Conservation (phyloP, 2,329 filamentous ascomycete genomes). For the Septoria linicola region DNA sequence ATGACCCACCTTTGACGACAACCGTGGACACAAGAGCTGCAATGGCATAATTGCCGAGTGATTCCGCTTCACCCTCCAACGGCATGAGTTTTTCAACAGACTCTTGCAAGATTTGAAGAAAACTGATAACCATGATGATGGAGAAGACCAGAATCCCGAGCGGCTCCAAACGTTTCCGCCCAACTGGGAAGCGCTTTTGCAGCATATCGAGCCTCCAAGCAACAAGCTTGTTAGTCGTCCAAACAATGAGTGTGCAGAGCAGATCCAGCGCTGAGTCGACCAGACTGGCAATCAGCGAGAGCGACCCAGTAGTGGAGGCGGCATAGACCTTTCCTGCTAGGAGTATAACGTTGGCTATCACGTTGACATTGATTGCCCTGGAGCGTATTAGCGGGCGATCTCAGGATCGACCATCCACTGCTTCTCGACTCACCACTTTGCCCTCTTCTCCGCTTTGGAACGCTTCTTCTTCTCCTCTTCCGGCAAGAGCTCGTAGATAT, state of each 20-base stretch:
- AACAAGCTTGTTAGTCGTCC: constrained; percentile 59
- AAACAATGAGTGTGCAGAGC: constrained; percentile 61
- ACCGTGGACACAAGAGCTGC: constrained; percentile 59
- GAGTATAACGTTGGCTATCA: constrained; percentile 59
- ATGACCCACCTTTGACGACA: constrained; percentile 50
- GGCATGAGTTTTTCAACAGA: constrained; percentile 59
- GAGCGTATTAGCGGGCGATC: neutral
- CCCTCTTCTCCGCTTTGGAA: constrained; percentile 48
- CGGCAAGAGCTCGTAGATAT: constrained; percentile 56
- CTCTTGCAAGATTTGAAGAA: constrained; percentile 61
- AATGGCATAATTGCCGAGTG: constrained; percentile 55
- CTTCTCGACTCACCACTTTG: constrained; percentile 43
- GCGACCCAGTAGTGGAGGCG: constrained; percentile 56
- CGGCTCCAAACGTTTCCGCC: constrained; percentile 57
- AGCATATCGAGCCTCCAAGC: constrained; percentile 55
- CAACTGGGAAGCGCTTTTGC: constrained; percentile 58
- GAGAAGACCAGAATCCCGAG: constrained; percentile 63
- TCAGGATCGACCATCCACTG: neutral
- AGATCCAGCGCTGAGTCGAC: constrained; percentile 62
- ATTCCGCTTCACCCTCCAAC: constrained; percentile 48
- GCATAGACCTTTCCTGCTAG: constrained; percentile 57
- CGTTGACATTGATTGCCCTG: constrained; percentile 58
- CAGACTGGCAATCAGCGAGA: constrained; percentile 61
- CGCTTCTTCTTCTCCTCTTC: constrained; percentile 54
- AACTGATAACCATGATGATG: constrained; percentile 63